phyloP scores from a whole-genome alignment of 2,329 filamentous ascomycete genomes.

The Ustilaginoidea virens region DNA sequence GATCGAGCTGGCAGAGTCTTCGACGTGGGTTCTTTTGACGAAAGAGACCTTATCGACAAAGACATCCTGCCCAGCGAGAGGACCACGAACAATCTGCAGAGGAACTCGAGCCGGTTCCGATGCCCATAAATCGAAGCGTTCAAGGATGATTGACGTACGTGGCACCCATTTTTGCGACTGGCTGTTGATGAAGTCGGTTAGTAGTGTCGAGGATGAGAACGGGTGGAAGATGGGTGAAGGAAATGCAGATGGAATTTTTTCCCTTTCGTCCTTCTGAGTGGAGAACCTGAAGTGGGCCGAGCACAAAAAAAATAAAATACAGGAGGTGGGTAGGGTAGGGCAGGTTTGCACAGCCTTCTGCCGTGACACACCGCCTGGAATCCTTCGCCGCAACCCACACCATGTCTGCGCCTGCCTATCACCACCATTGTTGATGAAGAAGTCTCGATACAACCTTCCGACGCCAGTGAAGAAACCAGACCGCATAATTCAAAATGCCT shows the following conservation, averaged over 20 bases:
- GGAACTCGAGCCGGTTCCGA: constrained; percentile 31
- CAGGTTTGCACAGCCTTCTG: constrained; percentile 17
- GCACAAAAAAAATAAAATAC: too few species aligned
- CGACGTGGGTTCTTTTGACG: constrained; percentile 8
- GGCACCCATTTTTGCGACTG: constrained; percentile 26
- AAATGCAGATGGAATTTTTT: background rate
- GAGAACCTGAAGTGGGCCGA: too few species aligned
- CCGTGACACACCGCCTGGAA: constrained; percentile 22
- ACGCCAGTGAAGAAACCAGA: constrained; percentile 18
- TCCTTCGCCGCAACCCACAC: too few species aligned
- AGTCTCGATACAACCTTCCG: constrained; percentile 11
- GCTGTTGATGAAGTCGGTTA: constrained; percentile 23
- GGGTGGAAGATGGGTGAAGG: background rate
- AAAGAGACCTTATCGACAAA: constrained; percentile 3
- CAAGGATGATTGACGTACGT: constrained; percentile 37
- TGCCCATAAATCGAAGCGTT: constrained; percentile 17
- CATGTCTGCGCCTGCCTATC: too few species aligned
- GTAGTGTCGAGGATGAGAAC: constrained; percentile 19
- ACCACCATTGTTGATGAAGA: too few species aligned
- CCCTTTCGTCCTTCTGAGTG: constrained; percentile 6
- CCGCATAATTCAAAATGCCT: constrained; percentile 56
- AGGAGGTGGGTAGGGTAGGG: constrained; percentile 25
- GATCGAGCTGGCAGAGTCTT: constrained; percentile 58
- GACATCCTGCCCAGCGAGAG: constrained; percentile 54
- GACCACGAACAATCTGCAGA: constrained; percentile 65